Evolutionary conservation across 2,329 filamentous ascomycete species (phyloP).

Genomic region (Aspergillus sp.): DNA sequence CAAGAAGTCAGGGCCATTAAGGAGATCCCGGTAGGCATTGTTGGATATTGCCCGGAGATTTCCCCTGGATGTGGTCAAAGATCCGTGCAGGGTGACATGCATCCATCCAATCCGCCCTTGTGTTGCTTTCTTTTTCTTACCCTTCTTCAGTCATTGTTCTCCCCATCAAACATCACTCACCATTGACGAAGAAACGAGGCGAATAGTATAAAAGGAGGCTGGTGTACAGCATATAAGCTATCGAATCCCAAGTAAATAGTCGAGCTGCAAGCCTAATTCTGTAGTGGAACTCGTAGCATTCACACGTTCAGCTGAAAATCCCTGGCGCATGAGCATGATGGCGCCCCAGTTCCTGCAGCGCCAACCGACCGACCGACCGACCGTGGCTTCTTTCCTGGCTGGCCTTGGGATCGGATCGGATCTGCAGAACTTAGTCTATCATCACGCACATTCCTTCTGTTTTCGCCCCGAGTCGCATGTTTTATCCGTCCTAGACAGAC

Average conservation of each 20-base stretch:
- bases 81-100: constrained; percentile 10
- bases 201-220: neutral
- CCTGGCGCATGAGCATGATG: constrained; percentile 25
- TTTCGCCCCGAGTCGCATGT: neutral
- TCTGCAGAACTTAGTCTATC: constrained; percentile 7
- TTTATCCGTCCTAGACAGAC: neutral
- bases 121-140: neutral
- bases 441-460: neutral
- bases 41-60: constrained; percentile 5
- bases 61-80: constrained; percentile 15
- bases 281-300: neutral
- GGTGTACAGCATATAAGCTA: neutral
- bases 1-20: neutral
- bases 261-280: constrained; percentile 2
- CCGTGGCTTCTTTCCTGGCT: neutral
- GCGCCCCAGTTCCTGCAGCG: constrained; percentile 35
- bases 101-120: neutral
- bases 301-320: constrained; percentile 25
- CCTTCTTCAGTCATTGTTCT: neutral
- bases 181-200: neutral
- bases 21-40: neutral
- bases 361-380: neutral
- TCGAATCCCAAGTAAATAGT: neutral
- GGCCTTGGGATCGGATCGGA: constrained; percentile 21
- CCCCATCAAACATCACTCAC: neutral